Base-by-base conservation (phyloP, 164 flowering plant genomes). In the Macadamia tetraphylla region DNA sequence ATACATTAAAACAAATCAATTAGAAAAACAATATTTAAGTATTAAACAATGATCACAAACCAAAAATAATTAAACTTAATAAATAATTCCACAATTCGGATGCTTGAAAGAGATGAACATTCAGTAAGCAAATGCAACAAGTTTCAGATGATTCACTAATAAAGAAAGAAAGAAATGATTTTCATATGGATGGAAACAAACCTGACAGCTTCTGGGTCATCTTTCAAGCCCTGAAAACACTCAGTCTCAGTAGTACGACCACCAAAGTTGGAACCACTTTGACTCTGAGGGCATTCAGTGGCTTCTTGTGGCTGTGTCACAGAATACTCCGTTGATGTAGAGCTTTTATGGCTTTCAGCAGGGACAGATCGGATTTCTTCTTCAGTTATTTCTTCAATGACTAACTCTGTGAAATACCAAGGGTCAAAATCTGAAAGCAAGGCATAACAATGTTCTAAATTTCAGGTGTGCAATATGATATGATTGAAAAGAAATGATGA, bases 351-450 rank as follows among this genome's bases (percentile, higher is more conserved):
- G 59, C 63, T 73, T 62, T 67, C 76, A 64, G 84, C 71, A 59
- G 81, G 65, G 10, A 60, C 42, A 60, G 77, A 23, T 30, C 61
- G 44, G n/a, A 60, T 35, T 35, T 35, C 86, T 72, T 90, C 90
- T 73, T 89, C 96, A 72, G 72, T 83, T 77, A 88, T 88, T 81
- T 94, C 98, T 84, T 94, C 99, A 84, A 92, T 86, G 42, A 86
- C 84, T 77, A 87, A 60, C 32, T 88, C 98, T 89, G 73, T 64
- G 52, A 74, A 55, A 63, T 52, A 71, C 30, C 66, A 55, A 71
- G 8, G 57, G 6, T 12, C n/a, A 53, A 18, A 67, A 29, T 30
- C 48, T 6, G 64, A 31, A 57, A 49, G 29, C 62, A 10, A 65
- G 65, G 17, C 5, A 29, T 6, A 58, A 23, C 30, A 58, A 43